Evolutionary conservation across 495 filamentous ascomycete genomes (phyloP), one percentile per base, ranked within the genome.

Genomic region (Penicillium longicatenatum): DNA sequence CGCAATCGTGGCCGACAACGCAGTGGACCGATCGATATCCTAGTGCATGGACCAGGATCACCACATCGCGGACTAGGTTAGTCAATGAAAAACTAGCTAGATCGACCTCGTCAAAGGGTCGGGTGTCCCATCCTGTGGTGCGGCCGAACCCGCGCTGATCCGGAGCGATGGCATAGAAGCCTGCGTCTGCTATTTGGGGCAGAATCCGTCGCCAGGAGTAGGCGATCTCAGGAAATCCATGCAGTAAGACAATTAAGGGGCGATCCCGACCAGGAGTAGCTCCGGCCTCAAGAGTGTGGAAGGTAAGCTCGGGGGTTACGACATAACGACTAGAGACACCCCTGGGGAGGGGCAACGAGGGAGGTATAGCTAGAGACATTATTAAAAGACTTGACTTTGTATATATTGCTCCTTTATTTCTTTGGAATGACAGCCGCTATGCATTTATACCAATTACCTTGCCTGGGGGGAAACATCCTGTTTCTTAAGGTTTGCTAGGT

Each of bases 141-240:
- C 85, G 79, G 16, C 87, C 87, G 62, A 88, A 90, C 20, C 86
- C 86, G 39, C 87, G 81, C 60, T 88, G 85, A 68, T 90, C 87
- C 42, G 82, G 79, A 3, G 86, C 86, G 6, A 89, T 81, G 52
- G 84, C 84, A 67, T 85, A 76, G 68, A 83, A 89, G 46, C 83
- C 84, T 3, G 79, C 73, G 5, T 59, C 66, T 10, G 86, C 82
- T 21, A 90, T 68, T 3, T 68, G 50, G 17, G 82, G 80, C 55
- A 89, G 75, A 12, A 88, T 68, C 44, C 85, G 82, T 53, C 86
- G 84, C 86, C 86, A 89, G 31, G 86, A 88, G 68, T 80, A 89
- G 45, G 86, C 84, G 19, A 89, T 76, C 62, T 89, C 86, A 8
- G 86, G 86, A 60, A 81, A 89, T 20, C 86, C 86, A 66, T 88